Evolutionary conservation across 176 grass and related monocot genomes (phyloP), one percentile per base, ranked within the genome.

Genomic region (Oryza punctata): DNA sequence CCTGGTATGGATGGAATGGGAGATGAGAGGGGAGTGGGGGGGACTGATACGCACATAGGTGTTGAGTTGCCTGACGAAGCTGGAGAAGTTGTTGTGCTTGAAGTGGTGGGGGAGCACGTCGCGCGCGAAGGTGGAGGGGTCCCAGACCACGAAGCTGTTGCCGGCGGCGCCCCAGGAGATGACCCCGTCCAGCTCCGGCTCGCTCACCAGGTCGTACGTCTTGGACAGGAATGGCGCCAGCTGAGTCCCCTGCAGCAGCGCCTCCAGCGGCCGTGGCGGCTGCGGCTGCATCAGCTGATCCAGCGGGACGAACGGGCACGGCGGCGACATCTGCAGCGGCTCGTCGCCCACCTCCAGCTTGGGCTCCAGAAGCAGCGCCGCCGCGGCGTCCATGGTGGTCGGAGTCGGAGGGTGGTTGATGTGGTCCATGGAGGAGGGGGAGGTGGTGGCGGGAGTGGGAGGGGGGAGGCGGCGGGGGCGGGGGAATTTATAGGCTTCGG

Each of bases 71-170:
- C 94, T 90, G 84, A 97, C 87, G 73, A 97, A 97, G 82, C 94
- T 97, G 64, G 94, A 91, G 89, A 97, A 94, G 90, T 97, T 97
- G 72, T 88, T 91, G 82, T 97, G 94, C 79, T 97, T 97, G 89
- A 97, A 97, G 92, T 90, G 78, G 29, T 82, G 78, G 11, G 93
- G 93, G 7, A 99, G 93, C 32, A 99, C 74, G 41, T 87, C 72
- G 29, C 88, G 83, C 21, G 91, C 87, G 89, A 99, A 96, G 65
- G 80, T 70, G 68, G 87, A 63, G 5, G 93, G 91, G 3, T 99
- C 83, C 96, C 96, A 99, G 0, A 99, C 91, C 0, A 96, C 93
- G 80, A 99, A 96, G 85, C 96, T 99, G 69, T 95, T 91, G 12
- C 93, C 96, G 4, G 89, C 67, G 0, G 85, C 52, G 19, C 82